A percentile compares a stretch with the other conserved stretches of the same genome.
Conservation (phyloP, 2,329 filamentous ascomycete genomes). For the Dactylella cylindrospora region DNA sequence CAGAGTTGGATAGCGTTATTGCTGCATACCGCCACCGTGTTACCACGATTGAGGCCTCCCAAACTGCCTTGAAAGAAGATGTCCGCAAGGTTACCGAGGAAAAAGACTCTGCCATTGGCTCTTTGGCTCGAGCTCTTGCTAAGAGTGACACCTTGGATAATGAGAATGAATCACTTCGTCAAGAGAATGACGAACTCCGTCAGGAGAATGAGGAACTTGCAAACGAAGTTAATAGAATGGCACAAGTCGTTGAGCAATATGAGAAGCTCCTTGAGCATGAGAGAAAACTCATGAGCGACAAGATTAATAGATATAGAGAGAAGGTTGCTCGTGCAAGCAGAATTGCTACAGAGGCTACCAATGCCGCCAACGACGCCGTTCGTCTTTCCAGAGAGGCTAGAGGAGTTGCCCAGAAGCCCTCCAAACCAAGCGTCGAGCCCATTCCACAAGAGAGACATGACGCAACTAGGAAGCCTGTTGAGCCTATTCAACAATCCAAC, state of each 20-base stretch:
- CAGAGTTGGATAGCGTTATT: constrained; percentile 46
- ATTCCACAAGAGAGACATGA: too few relatives aligned
- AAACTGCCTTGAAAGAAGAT: constrained; percentile 44
- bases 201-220: constrained; percentile 44
- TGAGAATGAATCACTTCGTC: constrained; percentile 39
- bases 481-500: constrained; percentile 3
- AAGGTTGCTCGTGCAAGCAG: constrained; percentile 42
- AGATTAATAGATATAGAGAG: constrained; percentile 45
- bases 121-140: constrained; percentile 34
- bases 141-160: constrained; percentile 19
- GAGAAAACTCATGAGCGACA: constrained; percentile 37
- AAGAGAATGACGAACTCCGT: constrained; percentile 46
- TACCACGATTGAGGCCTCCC: constrained; percentile 42
- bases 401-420: constrained; percentile 9
- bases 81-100: constrained; percentile 45
- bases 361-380: constrained; percentile 45
- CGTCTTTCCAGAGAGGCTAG: constrained; percentile 13
- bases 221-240: constrained; percentile 44
- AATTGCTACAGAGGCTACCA: constrained; percentile 46
- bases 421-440: background rate
- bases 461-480: background rate
- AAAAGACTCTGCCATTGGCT: constrained; percentile 45
- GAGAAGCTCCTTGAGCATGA: constrained; percentile 37
- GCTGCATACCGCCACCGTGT: constrained; percentile 44
- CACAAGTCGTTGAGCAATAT: constrained; percentile 23